Evolutionary conservation across 768 basidiomycete species (phyloP), one percentile per base, ranked within the genome.

Genomic region (Suillus sp.): DNA sequence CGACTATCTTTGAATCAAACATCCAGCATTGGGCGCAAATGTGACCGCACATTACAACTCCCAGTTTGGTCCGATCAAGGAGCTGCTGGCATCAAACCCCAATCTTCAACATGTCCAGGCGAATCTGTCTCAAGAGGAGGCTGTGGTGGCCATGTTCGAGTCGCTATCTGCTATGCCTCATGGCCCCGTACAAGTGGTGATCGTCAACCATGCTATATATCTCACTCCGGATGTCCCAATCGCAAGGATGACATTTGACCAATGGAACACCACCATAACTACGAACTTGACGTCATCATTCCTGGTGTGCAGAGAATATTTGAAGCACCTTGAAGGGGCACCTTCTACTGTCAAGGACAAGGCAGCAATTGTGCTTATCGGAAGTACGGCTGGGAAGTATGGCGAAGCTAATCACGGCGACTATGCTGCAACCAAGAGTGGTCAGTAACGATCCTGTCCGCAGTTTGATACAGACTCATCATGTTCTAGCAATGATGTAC

Each of bases 41-140:
- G 89, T 92, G 10, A 86, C 88, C 0, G 89, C 89, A 0, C 88
- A 91, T 69, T 92, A 87, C 72, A 86, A 89, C 71, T 80, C 83
- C 7, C 86, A 83, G 60, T 66, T 72, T 18, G 68, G 70, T 1
- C 71, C 83, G 0, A 72, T 89, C 32, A 72, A 79, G 4, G 70
- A 76, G 1, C 75, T 89, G 8, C 54, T 75, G 25, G 70, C 70
- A 34, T 70, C 75, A 51, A 83, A 79, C 64, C 66, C 64, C n/a
- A 51, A 48, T 4, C 14, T 73, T 4, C 76, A 78, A 38, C 71
- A 76, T 1, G 73, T 83, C 18, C 83, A 86, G 67, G 88, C 86
- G 1, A 79, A 92, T 65, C 80, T 93, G 20, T 74, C 81, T 16
- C 72, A 77, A 11, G 91, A 92, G 71, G 71, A 66, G 0, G 83